A percentile compares a stretch with the other conserved stretches of the same genome.
Evolutionary conservation across 1,284 basidiomycete genomes (phyloP).

Genomic region (Tilletia walkeri): DNA sequence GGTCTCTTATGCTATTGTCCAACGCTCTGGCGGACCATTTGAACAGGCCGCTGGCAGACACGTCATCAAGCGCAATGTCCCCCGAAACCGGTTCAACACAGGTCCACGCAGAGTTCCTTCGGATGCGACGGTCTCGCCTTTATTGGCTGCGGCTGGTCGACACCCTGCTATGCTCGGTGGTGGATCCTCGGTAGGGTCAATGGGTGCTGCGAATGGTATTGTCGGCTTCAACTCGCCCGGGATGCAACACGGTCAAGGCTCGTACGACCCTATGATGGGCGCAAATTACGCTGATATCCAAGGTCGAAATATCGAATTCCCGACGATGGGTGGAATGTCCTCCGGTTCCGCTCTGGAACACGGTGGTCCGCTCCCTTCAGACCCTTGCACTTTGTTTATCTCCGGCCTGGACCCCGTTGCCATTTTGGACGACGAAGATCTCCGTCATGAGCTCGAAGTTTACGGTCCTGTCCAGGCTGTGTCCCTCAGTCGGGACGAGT

Average conservation of each 20-base stretch:
- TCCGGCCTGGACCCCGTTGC: constrained; percentile 27
- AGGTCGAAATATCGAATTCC: not conserved
- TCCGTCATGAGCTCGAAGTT: constrained; percentile 24
- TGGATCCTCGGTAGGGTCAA: not conserved
- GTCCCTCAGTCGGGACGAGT: constrained; percentile 26
- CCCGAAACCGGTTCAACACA: constrained; percentile 37
- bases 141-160: not conserved
- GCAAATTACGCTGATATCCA: constrained; percentile 4
- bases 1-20: constrained; percentile 53
- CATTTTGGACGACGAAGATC: constrained; percentile 32
- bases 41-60: constrained; percentile 28
- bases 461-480: constrained; percentile 26
- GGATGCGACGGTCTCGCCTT: constrained; percentile 13
- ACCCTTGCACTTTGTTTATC: constrained; percentile 26
- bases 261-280: not conserved
- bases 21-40: constrained; percentile 48
- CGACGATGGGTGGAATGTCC: constrained; percentile 7
- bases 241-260: not conserved
- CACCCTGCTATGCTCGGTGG: not conserved
- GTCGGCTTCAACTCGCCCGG: constrained; percentile 9
- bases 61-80: constrained; percentile 33
- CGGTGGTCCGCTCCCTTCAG: constrained; percentile 4
- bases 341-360: not conserved
- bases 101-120: constrained; percentile 30
- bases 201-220: constrained; percentile 2